Percentiles rank a stretch among this genome's conserved stretches.
Conservation (phyloP, 805 yeast species). For the Starmerella scarabaei region DNA sequence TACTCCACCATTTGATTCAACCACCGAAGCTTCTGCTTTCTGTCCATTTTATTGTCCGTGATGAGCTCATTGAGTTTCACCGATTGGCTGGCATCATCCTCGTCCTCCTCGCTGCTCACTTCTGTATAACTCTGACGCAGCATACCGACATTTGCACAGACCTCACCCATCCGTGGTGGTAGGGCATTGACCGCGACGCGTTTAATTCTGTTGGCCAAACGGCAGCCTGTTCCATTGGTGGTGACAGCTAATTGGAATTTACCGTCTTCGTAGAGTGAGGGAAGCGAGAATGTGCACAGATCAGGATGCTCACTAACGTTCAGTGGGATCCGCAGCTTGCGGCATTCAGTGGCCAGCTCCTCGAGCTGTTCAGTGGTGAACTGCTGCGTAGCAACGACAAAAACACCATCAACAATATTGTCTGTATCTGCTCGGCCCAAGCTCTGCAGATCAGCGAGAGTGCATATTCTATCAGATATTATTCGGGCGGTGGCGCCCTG, state of each 20-base stretch:
- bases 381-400: constrained; percentile 32
- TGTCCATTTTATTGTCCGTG: constrained; percentile 30
- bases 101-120: constrained; percentile 27
- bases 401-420: constrained; percentile 60
- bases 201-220: constrained; percentile 65
- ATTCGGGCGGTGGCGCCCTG: constrained; percentile 15
- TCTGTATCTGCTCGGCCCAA: constrained; percentile 54
- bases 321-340: constrained; percentile 58
- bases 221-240: constrained; percentile 82
- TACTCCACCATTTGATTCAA: constrained; percentile 81
- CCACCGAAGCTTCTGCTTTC: constrained; percentile 53
- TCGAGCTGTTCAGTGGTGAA: constrained; percentile 5
- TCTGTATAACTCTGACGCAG: constrained; percentile 42
- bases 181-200: constrained; percentile 49
- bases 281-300: constrained; percentile 58
- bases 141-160: constrained; percentile 56
- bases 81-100: constrained; percentile 58
- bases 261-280: constrained; percentile 49
- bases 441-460: constrained; percentile 34
- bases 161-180: constrained; percentile 57
- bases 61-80: constrained; percentile 48
- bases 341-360: constrained; percentile 40
- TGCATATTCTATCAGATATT: constrained; percentile 5
- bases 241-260: constrained; percentile 77
- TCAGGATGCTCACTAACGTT: constrained; percentile 65